Conservation (phyloP, 176 grass and related monocot species). For the Ananas comosus region DNA sequence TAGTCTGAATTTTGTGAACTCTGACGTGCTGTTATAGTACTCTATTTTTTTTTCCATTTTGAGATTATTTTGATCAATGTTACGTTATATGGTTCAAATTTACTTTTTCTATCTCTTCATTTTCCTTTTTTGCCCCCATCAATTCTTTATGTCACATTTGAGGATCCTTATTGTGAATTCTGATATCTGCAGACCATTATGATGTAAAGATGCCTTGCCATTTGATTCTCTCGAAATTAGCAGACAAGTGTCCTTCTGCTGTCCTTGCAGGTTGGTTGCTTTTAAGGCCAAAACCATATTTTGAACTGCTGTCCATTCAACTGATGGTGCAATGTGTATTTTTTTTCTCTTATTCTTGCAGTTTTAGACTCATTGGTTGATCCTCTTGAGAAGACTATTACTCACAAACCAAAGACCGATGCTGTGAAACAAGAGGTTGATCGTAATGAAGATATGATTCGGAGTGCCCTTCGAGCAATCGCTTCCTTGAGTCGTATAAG, state of each 20-base stretch:
- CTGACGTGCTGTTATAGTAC: no score
- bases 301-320: neutral
- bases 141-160: neutral
- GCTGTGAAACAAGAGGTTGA: slow-evolving; percentile 98
- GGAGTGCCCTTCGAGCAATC: slow-evolving; percentile 84
- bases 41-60: neutral
- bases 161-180: neutral
- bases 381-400: slow-evolving; percentile 84
- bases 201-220: slow-evolving; percentile 99
- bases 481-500: slow-evolving; percentile 77
- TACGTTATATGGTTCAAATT: neutral
- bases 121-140: no score
- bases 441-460: slow-evolving; percentile 97
- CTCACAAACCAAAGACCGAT: slow-evolving; percentile 84
- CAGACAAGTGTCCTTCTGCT: slow-evolving; percentile 95
- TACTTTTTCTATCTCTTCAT: no score
- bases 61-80: neutral
- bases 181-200: slow-evolving; percentile 70
- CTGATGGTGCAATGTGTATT: slow-evolving; percentile 9
- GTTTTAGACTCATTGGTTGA: slow-evolving; percentile 92
- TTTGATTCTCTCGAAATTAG: slow-evolving; percentile 95
- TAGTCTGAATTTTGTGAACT: neutral
- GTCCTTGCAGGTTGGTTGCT: slow-evolving; percentile 70
- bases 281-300: neutral
- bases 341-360: slow-evolving; percentile 27